Conservation (phyloP, 1,284 basidiomycete genomes). For the Cryptococcus maquisensis region DNA sequence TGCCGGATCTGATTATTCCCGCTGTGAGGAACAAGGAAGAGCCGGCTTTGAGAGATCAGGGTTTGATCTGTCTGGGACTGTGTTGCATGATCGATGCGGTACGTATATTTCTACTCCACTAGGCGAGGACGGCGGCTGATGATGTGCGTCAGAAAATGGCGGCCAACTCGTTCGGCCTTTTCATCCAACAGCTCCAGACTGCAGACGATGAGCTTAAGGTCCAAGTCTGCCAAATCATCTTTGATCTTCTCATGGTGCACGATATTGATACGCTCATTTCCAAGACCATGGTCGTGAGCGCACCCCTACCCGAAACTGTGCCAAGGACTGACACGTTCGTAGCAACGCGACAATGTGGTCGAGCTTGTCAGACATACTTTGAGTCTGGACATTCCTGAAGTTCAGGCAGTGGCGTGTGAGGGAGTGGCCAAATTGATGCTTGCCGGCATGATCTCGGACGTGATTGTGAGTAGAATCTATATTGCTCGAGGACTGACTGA, state of each 20-base stretch:
- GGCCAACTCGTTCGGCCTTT: constrained; percentile 78
- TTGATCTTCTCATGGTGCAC: constrained; percentile 88
- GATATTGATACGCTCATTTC: constrained; percentile 56
- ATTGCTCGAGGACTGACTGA: constrained; percentile 7
- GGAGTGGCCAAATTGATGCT: constrained; percentile 89
- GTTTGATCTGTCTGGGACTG: constrained; percentile 76
- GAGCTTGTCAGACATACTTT: constrained; percentile 73
- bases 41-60: constrained; percentile 75
- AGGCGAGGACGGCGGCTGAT: not conserved
- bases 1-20: constrained; percentile 86
- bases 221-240: constrained; percentile 78
- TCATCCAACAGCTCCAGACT: constrained; percentile 76
- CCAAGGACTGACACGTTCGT: not conserved
- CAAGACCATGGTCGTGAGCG: constrained; percentile 36
- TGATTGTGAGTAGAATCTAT: constrained; percentile 54
- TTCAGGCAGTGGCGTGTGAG: constrained; percentile 74
- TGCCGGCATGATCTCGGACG: constrained; percentile 72
- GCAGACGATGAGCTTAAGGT: constrained; percentile 73
- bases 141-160: constrained; percentile 67
- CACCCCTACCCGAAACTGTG: not conserved
- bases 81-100: constrained; percentile 81
- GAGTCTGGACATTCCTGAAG: constrained; percentile 66
- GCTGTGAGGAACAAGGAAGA: constrained; percentile 79
- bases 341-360: constrained; percentile 64
- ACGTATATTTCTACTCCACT: constrained; percentile 24